Conservation (phyloP, 495 filamentous ascomycete species). For the Darksidea phi region DNA sequence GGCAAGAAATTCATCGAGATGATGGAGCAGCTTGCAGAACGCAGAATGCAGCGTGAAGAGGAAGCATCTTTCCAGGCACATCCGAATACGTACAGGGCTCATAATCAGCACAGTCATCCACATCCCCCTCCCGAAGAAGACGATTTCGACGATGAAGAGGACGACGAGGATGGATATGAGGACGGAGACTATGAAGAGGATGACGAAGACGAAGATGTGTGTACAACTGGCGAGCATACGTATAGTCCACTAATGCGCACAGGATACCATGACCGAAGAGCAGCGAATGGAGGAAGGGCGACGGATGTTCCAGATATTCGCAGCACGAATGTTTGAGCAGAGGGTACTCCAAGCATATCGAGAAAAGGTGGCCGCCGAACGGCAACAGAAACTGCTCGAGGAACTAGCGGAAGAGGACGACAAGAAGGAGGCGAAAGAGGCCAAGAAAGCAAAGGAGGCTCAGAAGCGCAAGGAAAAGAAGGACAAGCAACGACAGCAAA, state of each 20-base stretch:
- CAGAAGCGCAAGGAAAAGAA: constrained; percentile 91
- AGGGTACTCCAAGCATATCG: constrained; percentile 93
- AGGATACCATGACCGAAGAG: constrained; percentile 96
- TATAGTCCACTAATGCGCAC: constrained; percentile 33
- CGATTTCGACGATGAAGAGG: constrained; percentile 73
- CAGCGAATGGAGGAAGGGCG: constrained; percentile 99
- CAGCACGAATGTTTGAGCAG: constrained; percentile 98
- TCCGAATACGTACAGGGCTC: constrained; percentile 42
- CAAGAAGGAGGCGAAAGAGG: constrained; percentile 72
- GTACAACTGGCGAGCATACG: constrained; percentile 32
- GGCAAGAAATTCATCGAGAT: constrained; percentile 99
- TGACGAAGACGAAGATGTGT: constrained; percentile 84
- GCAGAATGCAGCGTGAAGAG: constrained; percentile 93
- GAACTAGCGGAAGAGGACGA: constrained; percentile 83
- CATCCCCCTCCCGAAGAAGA: constrained; percentile 68
- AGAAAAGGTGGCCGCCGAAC: constrained; percentile 91
- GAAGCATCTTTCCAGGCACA: constrained; percentile 68
- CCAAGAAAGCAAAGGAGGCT: constrained; percentile 90
- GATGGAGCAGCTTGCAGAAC: constrained; percentile 99
- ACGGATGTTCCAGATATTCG: constrained; percentile 99
- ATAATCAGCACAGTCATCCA: constrained; percentile 53
- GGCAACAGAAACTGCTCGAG: constrained; percentile 85
- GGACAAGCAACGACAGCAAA: constrained; percentile 75
- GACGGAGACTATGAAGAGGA: constrained; percentile 90
- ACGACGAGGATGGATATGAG: constrained; percentile 84